Evolutionary conservation across 352 stramenopile species (phyloP).

Genomic region (Phytophthora constricta): DNA sequence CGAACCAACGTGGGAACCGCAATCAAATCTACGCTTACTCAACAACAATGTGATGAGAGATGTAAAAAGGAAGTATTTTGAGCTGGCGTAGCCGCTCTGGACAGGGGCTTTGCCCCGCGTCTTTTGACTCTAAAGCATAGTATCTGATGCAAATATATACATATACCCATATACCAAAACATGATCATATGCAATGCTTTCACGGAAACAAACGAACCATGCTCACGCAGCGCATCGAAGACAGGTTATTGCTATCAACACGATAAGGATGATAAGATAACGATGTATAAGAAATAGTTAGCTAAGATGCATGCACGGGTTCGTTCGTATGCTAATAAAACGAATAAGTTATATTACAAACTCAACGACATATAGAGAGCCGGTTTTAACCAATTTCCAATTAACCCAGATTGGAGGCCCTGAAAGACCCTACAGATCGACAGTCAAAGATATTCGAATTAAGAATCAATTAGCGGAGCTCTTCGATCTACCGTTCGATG

Average conservation of each 20-base stretch:
- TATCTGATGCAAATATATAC: too few relatives aligned
- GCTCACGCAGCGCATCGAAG: neutral
- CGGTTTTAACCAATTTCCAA: conserved; percentile 3
- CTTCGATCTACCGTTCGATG: conserved; percentile 14
- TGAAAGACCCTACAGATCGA: neutral
- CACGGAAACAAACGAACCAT: neutral
- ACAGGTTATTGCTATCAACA: neutral
- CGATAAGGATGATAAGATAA: neutral
- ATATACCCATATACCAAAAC: too few relatives aligned
- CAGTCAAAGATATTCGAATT: neutral
- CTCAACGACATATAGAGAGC: conserved; percentile 6
- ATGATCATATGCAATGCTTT: neutral
- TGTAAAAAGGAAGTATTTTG: too few relatives aligned
- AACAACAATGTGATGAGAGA: too few relatives aligned
- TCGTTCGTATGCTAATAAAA: neutral
- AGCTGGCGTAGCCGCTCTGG: too few relatives aligned
- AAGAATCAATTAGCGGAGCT: conserved; percentile 4
- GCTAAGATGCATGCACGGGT: neutral
- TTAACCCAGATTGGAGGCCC: conserved; percentile 1
- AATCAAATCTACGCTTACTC: too few relatives aligned
- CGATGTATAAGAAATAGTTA: neutral
- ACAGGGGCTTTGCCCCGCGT: too few relatives aligned
- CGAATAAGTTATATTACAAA: neutral
- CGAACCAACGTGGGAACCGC: too few relatives aligned
- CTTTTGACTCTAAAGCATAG: too few relatives aligned